Evolutionary conservation across 805 yeast genomes (phyloP), one percentile per base, ranked within the genome.

Genomic region (Blastobotrys mokoenaii): DNA sequence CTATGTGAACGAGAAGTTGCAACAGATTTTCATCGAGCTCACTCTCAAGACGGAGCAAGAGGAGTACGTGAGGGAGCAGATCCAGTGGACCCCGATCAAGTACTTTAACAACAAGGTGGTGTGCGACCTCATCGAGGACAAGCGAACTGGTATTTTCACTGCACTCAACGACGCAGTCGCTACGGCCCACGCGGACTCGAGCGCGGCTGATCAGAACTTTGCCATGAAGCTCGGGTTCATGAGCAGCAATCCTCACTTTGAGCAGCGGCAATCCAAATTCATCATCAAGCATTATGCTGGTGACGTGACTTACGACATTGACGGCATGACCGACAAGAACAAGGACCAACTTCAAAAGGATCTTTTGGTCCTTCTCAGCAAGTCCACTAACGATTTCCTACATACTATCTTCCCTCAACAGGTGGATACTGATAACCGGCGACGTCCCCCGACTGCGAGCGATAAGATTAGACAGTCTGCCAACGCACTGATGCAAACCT

Each of bases 1-100:
- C 64, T 89, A 90, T 56, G 97, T 89, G 53, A 89, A 89, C 65
- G 97, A 89, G 65, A 90, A 90, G 66, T 73, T 90, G 55, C 97
- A 89, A 69, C 98, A 90, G 64, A 93, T 90, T 61, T 93, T 93
- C 59, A 93, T 93, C 62, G 95, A 93, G 64, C 74, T 93, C 59
- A 93, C 98, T 2, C 74, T 93, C 59, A 93, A 93, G 67, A 84
- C 97, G 0, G 98, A 93, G 67, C 98, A 93, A 69, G 98, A 93
- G 53, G 97, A 93, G 62, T 93, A 93, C 59, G 93, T 87, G 31
- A 82, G 84, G 55, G 99, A 93, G 65, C 84, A 87, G 66, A 93
- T 93, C 63, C 76, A 86, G 63, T 93, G 98, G 98, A 86, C 95
- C 10, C 97, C 97, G 17, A 93, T 93, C 59, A 84, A 93, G 51